Conservation (phyloP, 495 filamentous ascomycete species). For the Trichoderma reesei region DNA sequence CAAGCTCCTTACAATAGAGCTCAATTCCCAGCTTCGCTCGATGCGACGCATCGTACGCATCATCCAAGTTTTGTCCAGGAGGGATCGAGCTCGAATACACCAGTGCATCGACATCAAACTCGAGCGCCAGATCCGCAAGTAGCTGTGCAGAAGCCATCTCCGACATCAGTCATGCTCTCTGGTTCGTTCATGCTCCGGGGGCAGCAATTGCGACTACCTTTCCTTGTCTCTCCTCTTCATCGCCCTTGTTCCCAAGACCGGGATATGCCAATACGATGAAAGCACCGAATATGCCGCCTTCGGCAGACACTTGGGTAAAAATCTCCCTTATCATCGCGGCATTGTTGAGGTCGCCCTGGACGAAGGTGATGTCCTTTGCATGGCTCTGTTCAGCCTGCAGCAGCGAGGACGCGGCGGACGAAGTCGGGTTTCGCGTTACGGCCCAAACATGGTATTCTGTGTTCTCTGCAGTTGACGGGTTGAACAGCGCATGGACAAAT, state of each 20-base stretch:
- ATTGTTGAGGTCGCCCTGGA: constrained; percentile 28
- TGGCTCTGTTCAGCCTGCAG: constrained; percentile 12
- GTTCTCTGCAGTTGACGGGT: neutral
- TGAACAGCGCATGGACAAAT: constrained; percentile 25
- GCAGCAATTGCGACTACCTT: constrained; percentile 14
- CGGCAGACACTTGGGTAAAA: constrained; percentile 16
- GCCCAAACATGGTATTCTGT: constrained; percentile 21
- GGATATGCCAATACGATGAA: constrained; percentile 26
- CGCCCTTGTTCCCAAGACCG: constrained; percentile 18
- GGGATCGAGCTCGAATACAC: constrained; percentile 24
- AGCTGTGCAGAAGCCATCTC: constrained; percentile 9
- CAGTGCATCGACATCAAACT: constrained; percentile 20
- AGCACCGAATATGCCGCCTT: constrained; percentile 25
- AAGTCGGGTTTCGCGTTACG: constrained; percentile 23
- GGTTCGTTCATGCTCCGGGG: neutral
- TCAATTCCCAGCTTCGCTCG: constrained; percentile 22
- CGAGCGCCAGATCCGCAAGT: constrained; percentile 22
- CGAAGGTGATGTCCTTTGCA: constrained; percentile 17
- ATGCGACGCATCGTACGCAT: constrained; percentile 14
- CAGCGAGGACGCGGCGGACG: constrained; percentile 17
- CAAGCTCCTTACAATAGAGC: constrained; percentile 18
- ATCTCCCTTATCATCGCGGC: constrained; percentile 18
- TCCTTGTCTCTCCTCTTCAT: constrained; percentile 21
- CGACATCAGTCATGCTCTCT: neutral
- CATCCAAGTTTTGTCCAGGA: constrained; percentile 14